Percentiles rank a stretch among this genome's conserved stretches.
Evolutionary conservation across 1,284 basidiomycete species (phyloP).

Genomic region (Xerocomus cyaneibrunnescens): DNA sequence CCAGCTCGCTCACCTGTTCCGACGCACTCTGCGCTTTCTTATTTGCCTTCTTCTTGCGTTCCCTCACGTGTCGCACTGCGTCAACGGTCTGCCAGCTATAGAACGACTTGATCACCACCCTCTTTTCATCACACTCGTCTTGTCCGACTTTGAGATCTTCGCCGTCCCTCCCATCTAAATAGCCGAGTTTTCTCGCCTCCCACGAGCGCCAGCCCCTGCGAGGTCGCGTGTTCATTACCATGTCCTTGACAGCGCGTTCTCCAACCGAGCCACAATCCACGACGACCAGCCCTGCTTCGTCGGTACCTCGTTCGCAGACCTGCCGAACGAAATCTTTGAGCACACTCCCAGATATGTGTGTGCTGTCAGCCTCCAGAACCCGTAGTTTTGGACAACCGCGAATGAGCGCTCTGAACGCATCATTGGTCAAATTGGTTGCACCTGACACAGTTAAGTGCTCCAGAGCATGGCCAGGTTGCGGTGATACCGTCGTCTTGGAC

Average conservation of each 20-base stretch:
- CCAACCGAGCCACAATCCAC: slow-evolving; percentile 77
- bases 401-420: slow-evolving; percentile 64
- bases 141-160: slow-evolving; percentile 63
- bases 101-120: slow-evolving; percentile 83
- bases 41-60: slow-evolving; percentile 46
- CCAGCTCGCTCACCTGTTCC: slow-evolving; percentile 28
- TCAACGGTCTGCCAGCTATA: slow-evolving; percentile 86
- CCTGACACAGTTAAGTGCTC: slow-evolving; percentile 76
- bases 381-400: slow-evolving; percentile 59
- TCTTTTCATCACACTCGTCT: slow-evolving; percentile 69
- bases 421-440: slow-evolving; percentile 61
- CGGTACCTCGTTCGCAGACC: slow-evolving; percentile 47
- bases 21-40: slow-evolving; percentile 42
- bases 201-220: slow-evolving; percentile 71
- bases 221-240: slow-evolving; percentile 57
- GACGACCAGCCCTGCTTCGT: slow-evolving; percentile 58
- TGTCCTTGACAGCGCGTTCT: slow-evolving; percentile 60
- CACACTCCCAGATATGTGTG: slow-evolving; percentile 61
- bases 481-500: slow-evolving; percentile 4
- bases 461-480: slow-evolving; percentile 59
- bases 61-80: slow-evolving; percentile 59
- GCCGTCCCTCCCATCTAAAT: slow-evolving; percentile 64
- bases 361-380: slow-evolving; percentile 78
- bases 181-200: slow-evolving; percentile 62
- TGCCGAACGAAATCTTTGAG: slow-evolving; percentile 68